These are phyloP conservation scores for Candida qinlingensis DNA, from an alignment of 805 yeast species.

Conservation along the genomic window DNA sequence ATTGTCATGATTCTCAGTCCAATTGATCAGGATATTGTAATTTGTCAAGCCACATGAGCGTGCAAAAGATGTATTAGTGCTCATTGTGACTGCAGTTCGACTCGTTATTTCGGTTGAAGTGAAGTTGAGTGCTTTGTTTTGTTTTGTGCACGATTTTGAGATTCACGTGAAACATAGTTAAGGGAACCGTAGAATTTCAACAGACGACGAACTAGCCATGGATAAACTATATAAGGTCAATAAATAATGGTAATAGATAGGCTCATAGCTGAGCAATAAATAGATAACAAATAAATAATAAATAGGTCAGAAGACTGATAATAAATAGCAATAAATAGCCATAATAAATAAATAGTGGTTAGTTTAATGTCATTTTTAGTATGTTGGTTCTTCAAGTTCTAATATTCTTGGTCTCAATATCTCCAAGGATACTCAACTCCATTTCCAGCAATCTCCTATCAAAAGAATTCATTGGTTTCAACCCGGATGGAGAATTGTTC, in stretches of 20 bases:
- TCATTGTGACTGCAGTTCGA: not conserved
- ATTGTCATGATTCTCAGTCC: no score
- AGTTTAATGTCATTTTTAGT: not conserved
- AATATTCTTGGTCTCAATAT: constrained; percentile 11
- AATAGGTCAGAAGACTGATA: no score
- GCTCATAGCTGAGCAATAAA: not conserved
- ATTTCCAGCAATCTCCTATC: constrained; percentile 13
- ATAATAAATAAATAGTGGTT: no score
- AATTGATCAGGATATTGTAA: no score
- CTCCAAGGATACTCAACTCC: constrained; percentile 19
- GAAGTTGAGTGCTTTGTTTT: not conserved
- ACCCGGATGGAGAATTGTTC: not conserved
- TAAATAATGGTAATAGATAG: constrained; percentile 1
- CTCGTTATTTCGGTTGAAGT: not conserved
- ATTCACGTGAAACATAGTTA: no score
- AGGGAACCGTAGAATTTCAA: no score
- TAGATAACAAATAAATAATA: constrained; percentile 2
- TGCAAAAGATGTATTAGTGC: not conserved
- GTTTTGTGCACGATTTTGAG: no score
- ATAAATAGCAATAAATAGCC: no score
- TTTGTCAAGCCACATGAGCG: no score
- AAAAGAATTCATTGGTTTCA: constrained; percentile 2
- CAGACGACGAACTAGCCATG: no score
- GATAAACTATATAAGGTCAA: not conserved
- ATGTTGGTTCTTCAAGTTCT: not conserved